Conservation (phyloP, 306 rosid genomes). For the Adenanthera pavonina region DNA sequence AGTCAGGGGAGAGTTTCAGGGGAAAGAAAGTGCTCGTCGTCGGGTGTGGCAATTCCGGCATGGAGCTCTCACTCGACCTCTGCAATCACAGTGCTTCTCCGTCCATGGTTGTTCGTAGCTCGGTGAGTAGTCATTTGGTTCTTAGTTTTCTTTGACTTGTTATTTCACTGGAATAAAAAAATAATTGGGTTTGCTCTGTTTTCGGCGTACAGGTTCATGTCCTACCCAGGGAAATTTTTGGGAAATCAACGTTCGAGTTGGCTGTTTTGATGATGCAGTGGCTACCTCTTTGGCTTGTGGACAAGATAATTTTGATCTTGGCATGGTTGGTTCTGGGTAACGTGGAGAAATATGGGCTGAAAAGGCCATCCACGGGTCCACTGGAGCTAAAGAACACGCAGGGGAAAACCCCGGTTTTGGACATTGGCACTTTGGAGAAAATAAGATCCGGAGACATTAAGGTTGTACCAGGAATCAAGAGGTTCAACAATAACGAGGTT, state of each 20-base stretch:
- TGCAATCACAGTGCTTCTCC: slow-evolving; percentile 84
- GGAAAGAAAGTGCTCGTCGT: slow-evolving; percentile 91
- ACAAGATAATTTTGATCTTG: slow-evolving; percentile 64
- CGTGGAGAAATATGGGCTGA: slow-evolving; percentile 68
- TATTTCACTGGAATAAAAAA: background rate
- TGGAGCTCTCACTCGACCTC: slow-evolving; percentile 94
- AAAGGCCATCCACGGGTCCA: slow-evolving; percentile 80
- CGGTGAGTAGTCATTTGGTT: slow-evolving; percentile 51
- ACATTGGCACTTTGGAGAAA: slow-evolving; percentile 77
- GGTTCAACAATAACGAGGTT: slow-evolving; percentile 43
- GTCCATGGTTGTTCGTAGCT: slow-evolving; percentile 81
- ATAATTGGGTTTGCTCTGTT: slow-evolving; percentile 47
- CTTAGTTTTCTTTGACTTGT: background rate
- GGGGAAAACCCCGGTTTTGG: slow-evolving; percentile 96
- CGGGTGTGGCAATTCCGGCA: slow-evolving; percentile 96
- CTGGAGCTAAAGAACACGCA: slow-evolving; percentile 67
- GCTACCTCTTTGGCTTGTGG: slow-evolving; percentile 86
- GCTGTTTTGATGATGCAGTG: slow-evolving; percentile 76
- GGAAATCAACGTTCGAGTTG: slow-evolving; percentile 84
- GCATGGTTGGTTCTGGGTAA: slow-evolving; percentile 78
- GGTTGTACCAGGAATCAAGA: slow-evolving; percentile 78
- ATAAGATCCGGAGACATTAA: slow-evolving; percentile 81
- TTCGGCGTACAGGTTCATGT: slow-evolving; percentile 72
- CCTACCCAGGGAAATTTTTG: slow-evolving; percentile 71
- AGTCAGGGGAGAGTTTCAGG: slow-evolving; percentile 72